Percentiles rank a stretch among this genome's conserved stretches.
phyloP scores from a whole-genome alignment of 2,329 filamentous ascomycete species.

The Huntiella decipiens region DNA sequence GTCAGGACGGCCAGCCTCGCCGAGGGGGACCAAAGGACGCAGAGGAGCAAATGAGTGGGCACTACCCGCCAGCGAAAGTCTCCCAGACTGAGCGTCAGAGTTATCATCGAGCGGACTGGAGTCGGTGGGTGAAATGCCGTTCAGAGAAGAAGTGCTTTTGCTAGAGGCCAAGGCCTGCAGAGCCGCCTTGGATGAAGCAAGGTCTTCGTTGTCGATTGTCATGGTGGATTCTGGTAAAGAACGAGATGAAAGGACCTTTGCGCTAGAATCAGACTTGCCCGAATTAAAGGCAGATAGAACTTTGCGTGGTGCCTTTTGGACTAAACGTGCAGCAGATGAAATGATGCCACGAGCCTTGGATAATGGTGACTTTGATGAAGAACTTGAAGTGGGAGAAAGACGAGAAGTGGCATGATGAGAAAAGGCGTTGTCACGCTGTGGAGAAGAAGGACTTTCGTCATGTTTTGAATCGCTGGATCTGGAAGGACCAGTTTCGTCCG shows the following conservation, averaged over 20 bases:
- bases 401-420: not conserved
- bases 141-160: not conserved
- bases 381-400: constrained; percentile 3
- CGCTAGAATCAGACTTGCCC: constrained; percentile 3
- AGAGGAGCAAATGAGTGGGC: constrained; percentile 10
- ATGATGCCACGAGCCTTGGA: constrained; percentile 8
- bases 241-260: not conserved
- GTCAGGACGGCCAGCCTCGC: constrained; percentile 11
- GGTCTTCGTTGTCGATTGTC: constrained; percentile 1
- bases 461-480: constrained; percentile 1
- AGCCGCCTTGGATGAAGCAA: not conserved
- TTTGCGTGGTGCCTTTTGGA: constrained; percentile 10
- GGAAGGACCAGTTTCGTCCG: constrained; percentile 7
- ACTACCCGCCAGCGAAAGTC: constrained; percentile 10
- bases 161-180: not conserved
- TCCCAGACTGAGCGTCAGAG: constrained; percentile 1
- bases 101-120: constrained; percentile 1
- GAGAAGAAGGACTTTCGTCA: not conserved
- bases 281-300: constrained; percentile 7
- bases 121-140: not conserved
- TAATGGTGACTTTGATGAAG: constrained; percentile 6
- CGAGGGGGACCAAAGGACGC: constrained; percentile 11
- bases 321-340: constrained; percentile 6
- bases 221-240: not conserved
- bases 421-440: not conserved